Evolutionary conservation across 805 yeast species (phyloP).

Genomic region (Candida oleophila): DNA sequence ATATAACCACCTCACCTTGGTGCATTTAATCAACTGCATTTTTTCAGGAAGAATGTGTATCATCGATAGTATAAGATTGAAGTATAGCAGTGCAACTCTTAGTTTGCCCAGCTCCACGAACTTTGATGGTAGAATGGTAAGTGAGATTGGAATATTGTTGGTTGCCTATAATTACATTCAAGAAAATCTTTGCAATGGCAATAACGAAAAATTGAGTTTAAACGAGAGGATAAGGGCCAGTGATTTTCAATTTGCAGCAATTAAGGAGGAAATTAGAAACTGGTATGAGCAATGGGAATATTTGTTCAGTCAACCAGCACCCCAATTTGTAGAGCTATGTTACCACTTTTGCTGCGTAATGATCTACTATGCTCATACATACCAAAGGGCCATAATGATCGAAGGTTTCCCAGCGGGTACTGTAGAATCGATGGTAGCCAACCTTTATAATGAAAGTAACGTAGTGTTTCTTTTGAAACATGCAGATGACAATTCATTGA

Average conservation of each 20-base stretch:
- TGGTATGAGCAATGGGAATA: conserved; percentile 75
- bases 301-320: conserved; percentile 64
- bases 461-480: conserved; percentile 21
- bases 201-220: not conserved
- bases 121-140: conserved; percentile 80
- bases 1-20: conserved; percentile 70
- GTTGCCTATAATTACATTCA: conserved; percentile 60
- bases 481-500: conserved; percentile 26
- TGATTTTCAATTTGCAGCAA: conserved; percentile 29
- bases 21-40: conserved; percentile 65
- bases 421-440: not conserved
- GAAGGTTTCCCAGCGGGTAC: not conserved
- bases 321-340: conserved; percentile 72
- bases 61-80: conserved; percentile 57
- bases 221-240: conserved; percentile 2
- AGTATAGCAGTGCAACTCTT: conserved; percentile 56
- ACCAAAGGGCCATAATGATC: conserved; percentile 14
- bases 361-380: conserved; percentile 43
- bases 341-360: conserved; percentile 61
- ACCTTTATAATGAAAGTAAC: conserved; percentile 18
- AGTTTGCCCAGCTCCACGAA: conserved; percentile 63
- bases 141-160: conserved; percentile 64
- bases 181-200: conserved; percentile 20
- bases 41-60: conserved; percentile 65
- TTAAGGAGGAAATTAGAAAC: conserved; percentile 46